These are phyloP conservation scores for Aegilops sharonensis DNA, from an alignment of 176 grass and related monocot species.

Conservation along the genomic window DNA sequence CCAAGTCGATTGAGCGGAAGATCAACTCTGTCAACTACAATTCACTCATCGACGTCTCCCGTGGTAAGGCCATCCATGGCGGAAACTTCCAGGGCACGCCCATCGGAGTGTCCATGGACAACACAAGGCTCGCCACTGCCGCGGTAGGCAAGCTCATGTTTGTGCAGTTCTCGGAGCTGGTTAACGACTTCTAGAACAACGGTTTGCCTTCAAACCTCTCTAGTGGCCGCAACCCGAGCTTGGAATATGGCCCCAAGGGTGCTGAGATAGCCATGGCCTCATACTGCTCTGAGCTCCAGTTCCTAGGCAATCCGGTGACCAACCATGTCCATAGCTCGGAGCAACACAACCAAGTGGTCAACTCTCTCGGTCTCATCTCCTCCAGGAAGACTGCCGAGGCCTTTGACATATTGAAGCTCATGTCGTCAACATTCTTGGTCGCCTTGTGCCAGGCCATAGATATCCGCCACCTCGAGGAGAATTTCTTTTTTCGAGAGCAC, in stretches of 20 bases:
- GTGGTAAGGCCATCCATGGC: slow-evolving; percentile 79
- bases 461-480: too few species aligned
- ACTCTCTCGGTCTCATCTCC: slow-evolving; percentile 81
- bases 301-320: slow-evolving; percentile 81
- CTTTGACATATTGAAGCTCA: slow-evolving; percentile 75
- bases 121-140: slow-evolving; percentile 68
- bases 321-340: slow-evolving; percentile 92
- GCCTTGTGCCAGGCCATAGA: too few species aligned
- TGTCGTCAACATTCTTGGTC: slow-evolving; percentile 35
- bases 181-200: slow-evolving; percentile 94
- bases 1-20: slow-evolving; percentile 90
- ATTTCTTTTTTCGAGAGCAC: too few species aligned
- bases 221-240: slow-evolving; percentile 66
- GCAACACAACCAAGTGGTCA: slow-evolving; percentile 94
- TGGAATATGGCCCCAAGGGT: slow-evolving; percentile 89
- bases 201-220: slow-evolving; percentile 80
- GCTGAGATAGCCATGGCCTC: slow-evolving; percentile 90
- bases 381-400: slow-evolving; percentile 82
- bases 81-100: slow-evolving; percentile 95
- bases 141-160: slow-evolving; percentile 91
- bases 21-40: slow-evolving; percentile 98
- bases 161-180: slow-evolving; percentile 83
- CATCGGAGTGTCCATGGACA: slow-evolving; percentile 97
- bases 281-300: slow-evolving; percentile 90
- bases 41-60: slow-evolving; percentile 80